Percentiles rank a stretch among this genome's conserved stretches.
Evolutionary conservation across 1,284 basidiomycete species (phyloP).

Genomic region (Porogramme epimiltina): DNA sequence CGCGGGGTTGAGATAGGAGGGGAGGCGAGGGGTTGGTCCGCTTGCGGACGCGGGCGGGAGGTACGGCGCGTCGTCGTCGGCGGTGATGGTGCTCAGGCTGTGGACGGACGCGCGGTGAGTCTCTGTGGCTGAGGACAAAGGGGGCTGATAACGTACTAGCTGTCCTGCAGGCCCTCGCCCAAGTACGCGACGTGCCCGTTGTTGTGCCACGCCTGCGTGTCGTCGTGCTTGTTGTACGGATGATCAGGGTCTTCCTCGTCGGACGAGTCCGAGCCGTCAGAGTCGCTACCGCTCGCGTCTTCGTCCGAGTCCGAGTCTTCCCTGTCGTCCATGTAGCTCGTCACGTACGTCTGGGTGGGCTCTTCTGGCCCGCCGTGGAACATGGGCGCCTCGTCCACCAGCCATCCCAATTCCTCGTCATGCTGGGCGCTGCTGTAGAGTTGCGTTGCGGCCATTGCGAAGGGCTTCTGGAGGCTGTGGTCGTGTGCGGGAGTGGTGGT

Average conservation of each 20-base stretch:
- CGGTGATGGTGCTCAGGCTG: slow-evolving; percentile 4
- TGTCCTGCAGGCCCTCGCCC: slow-evolving; percentile 10
- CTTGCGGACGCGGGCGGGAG: slow-evolving; percentile 3
- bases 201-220: slow-evolving; percentile 6
- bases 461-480: slow-evolving; percentile 1
- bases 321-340: neutral
- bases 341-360: neutral
- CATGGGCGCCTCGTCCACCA: slow-evolving; percentile 16
- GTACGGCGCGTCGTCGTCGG: slow-evolving; percentile 14
- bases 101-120: too few relatives aligned
- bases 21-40: slow-evolving; percentile 1
- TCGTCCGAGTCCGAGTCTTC: slow-evolving; percentile 7
- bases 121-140: too few relatives aligned
- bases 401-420: slow-evolving; percentile 11
- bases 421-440: neutral
- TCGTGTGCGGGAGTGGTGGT: neutral
- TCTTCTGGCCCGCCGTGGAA: slow-evolving; percentile 11
- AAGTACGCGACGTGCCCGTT: slow-evolving; percentile 14
- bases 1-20: slow-evolving; percentile 6
- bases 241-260: slow-evolving; percentile 17
- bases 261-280: slow-evolving; percentile 11
- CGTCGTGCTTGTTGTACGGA: slow-evolving; percentile 16
- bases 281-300: slow-evolving; percentile 12
- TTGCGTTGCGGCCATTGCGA: slow-evolving; percentile 7
- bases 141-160: slow-evolving; percentile 6